phyloP scores from a whole-genome alignment of 495 filamentous ascomycete species.

The Hypoxylon perforatum region DNA sequence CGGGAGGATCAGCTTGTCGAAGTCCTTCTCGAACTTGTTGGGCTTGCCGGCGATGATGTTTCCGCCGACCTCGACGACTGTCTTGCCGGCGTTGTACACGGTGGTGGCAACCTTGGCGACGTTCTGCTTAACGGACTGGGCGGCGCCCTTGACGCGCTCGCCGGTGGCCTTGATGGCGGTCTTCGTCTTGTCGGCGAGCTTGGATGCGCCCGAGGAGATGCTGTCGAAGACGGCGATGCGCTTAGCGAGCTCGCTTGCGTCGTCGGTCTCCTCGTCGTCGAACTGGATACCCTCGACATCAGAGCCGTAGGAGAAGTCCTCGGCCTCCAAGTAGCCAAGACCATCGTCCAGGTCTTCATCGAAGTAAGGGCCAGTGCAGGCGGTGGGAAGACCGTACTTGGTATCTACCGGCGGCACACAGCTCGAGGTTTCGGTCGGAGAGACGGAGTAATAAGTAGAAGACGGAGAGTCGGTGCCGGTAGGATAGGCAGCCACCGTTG shows the following conservation, averaged over 20 bases:
- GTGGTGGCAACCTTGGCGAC: constrained; percentile 5
- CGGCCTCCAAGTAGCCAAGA: constrained; percentile 13
- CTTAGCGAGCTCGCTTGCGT: constrained; percentile 2
- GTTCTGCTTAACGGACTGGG: neutral
- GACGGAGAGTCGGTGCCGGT: constrained; percentile 7
- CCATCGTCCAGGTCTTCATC: constrained; percentile 16
- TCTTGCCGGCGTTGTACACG: constrained; percentile 1
- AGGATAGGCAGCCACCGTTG: neutral
- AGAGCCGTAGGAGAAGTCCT: constrained; percentile 17
- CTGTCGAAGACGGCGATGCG: neutral
- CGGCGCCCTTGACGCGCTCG: constrained; percentile 8
- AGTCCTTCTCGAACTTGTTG: constrained; percentile 17
- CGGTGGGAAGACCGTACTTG: constrained; percentile 22
- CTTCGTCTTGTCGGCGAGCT: constrained; percentile 10
- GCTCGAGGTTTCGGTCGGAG: constrained; percentile 2
- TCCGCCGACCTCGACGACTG: neutral
- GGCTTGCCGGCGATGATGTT: constrained; percentile 19
- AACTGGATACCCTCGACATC: constrained; percentile 8
- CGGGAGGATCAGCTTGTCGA: constrained; percentile 23
- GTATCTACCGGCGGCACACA: constrained; percentile 24
- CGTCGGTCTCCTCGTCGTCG: constrained; percentile 12
- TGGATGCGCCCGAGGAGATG: constrained; percentile 4
- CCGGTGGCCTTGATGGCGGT: constrained; percentile 4
- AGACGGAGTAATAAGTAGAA: constrained; percentile 10
- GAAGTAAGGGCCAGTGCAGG: constrained; percentile 22